Evolutionary conservation across 345 rosid species (phyloP).

Genomic region (Carallia brachiata): DNA sequence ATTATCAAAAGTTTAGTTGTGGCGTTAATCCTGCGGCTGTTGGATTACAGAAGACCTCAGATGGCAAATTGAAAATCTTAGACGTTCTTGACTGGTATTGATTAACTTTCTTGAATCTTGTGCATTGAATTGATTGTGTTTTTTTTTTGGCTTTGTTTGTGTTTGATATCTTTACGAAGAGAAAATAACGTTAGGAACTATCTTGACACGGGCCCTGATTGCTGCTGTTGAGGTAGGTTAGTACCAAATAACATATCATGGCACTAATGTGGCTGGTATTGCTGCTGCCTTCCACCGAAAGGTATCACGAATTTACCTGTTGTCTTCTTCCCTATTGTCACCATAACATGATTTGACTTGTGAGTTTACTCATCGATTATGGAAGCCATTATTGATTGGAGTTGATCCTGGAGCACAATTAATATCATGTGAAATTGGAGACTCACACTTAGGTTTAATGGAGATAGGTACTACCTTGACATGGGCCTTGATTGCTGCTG

Average conservation of each 20-base stretch:
- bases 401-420: slow-evolving; percentile 96
- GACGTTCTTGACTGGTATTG: slow-evolving; percentile 88
- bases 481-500: slow-evolving; percentile 81
- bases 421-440: slow-evolving; percentile 98
- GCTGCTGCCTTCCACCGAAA: slow-evolving; percentile 86
- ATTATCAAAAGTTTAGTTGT: slow-evolving; percentile 41
- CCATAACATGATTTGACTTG: slow-evolving; percentile 1
- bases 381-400: slow-evolving; percentile 89
- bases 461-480: slow-evolving; percentile 94
- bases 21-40: slow-evolving; percentile 94
- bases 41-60: slow-evolving; percentile 86
- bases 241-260: slow-evolving; percentile 34
- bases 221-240: too few species aligned
- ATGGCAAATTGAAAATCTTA: slow-evolving; percentile 85
- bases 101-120: background rate
- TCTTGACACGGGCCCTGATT: too few species aligned
- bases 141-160: background rate
- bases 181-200: too few species aligned
- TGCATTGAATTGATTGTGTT: background rate
- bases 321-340: slow-evolving; percentile 7
- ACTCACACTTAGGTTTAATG: slow-evolving; percentile 85
- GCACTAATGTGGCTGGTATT: slow-evolving; percentile 97
- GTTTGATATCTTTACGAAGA: background rate
- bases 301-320: slow-evolving; percentile 35
- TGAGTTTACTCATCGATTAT: slow-evolving; percentile 17